Evolutionary conservation across 805 yeast genomes (phyloP).

Genomic region (Candida silvatica): DNA sequence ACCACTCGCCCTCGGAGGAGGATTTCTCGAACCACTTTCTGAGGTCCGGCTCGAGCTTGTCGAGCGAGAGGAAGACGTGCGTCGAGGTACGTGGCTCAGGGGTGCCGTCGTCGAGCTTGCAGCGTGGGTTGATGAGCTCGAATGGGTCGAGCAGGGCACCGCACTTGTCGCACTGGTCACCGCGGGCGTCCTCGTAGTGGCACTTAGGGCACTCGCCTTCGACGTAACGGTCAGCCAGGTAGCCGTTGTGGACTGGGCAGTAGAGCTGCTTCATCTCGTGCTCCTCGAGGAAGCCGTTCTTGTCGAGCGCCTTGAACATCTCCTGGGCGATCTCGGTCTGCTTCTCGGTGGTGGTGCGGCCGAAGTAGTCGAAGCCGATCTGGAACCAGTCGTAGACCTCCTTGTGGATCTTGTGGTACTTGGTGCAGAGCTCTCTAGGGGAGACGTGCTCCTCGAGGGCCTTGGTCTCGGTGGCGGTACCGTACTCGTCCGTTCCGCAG

Average conservation of each 20-base stretch:
- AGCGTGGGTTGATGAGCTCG: slow-evolving; percentile 89
- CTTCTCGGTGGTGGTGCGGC: slow-evolving; percentile 86
- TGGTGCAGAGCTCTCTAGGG: slow-evolving; percentile 85
- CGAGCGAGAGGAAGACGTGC: slow-evolving; percentile 77
- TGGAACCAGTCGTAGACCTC: slow-evolving; percentile 96
- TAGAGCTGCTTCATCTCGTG: slow-evolving; percentile 82
- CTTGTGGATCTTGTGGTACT: slow-evolving; percentile 77
- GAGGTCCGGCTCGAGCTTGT: slow-evolving; percentile 73
- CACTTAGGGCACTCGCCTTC: slow-evolving; percentile 98
- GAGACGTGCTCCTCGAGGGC: slow-evolving; percentile 90
- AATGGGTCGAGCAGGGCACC: slow-evolving; percentile 85
- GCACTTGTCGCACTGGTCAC: slow-evolving; percentile 98
- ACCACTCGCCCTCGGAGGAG: slow-evolving; percentile 76
- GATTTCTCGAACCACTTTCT: slow-evolving; percentile 65
- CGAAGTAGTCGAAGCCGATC: slow-evolving; percentile 89
- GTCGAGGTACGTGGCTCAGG: slow-evolving; percentile 79
- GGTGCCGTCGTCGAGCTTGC: slow-evolving; percentile 80
- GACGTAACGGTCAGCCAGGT: slow-evolving; percentile 91
- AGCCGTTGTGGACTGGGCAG: slow-evolving; percentile 86
- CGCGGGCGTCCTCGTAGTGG: slow-evolving; percentile 93
- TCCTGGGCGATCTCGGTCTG: slow-evolving; percentile 97
- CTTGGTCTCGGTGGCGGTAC: slow-evolving; percentile 98
- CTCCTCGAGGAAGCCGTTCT: slow-evolving; percentile 80
- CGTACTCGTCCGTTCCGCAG: slow-evolving; percentile 99
- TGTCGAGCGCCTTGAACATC: slow-evolving; percentile 66